phyloP scores from a whole-genome alignment of 495 filamentous ascomycete genomes.

The Mycothermus thermophilus region DNA sequence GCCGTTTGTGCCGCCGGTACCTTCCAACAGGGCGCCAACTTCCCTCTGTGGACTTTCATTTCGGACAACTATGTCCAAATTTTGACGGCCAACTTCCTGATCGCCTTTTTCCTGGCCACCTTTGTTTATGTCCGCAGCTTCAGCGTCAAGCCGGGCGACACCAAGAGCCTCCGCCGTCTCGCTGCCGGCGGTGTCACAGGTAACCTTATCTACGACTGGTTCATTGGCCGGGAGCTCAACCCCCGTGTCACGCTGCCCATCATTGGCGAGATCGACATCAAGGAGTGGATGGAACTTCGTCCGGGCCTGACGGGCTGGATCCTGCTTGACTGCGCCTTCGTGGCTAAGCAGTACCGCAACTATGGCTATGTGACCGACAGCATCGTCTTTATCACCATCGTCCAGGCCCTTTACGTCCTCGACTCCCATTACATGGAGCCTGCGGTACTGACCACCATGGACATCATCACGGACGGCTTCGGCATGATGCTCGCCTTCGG shows the following conservation, averaged over 20 bases:
- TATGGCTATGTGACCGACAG: conserved; percentile 77
- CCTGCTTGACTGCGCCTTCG: conserved; percentile 69
- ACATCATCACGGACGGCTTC: conserved; percentile 89
- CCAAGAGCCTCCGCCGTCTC: conserved; percentile 57
- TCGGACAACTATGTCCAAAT: conserved; percentile 81
- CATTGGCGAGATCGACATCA: conserved; percentile 77
- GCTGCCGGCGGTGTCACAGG: conserved; percentile 72
- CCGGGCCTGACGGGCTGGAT: conserved; percentile 88
- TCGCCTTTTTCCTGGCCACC: conserved; percentile 50
- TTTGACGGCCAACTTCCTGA: conserved; percentile 66
- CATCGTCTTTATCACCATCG: conserved; percentile 64
- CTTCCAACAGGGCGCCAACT: conserved; percentile 60
- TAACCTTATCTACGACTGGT: conserved; percentile 89
- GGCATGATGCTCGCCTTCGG: conserved; percentile 96
- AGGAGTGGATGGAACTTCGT: conserved; percentile 77
- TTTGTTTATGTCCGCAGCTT: conserved; percentile 76
- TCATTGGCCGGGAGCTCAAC: conserved; percentile 93
- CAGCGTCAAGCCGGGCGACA: conserved; percentile 55
- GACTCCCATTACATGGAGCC: conserved; percentile 85
- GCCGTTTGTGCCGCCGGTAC: conserved; percentile 57
- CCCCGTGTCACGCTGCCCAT: conserved; percentile 69
- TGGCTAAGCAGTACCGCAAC: conserved; percentile 74
- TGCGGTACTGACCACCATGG: conserved; percentile 87
- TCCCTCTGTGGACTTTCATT: conserved; percentile 82
- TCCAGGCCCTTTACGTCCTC: conserved; percentile 75